Evolutionary conservation across 805 yeast species (phyloP), one percentile per base, ranked within the genome.

Genomic region (Starmerella tilneyi): DNA sequence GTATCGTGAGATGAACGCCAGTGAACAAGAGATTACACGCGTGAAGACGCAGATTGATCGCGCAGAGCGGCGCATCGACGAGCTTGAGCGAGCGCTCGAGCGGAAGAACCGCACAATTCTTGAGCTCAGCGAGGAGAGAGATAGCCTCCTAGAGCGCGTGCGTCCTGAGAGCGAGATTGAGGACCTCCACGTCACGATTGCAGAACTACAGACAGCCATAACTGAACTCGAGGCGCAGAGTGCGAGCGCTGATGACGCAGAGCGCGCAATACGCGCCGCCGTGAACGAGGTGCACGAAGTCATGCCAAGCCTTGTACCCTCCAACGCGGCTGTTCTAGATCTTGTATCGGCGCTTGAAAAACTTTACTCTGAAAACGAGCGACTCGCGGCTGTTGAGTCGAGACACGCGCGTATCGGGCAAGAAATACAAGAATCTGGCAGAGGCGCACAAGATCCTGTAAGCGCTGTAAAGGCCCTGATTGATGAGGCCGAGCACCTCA

Each of bases 1-100:
- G 34, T 29, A 41, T 16, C 35, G 51, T 5, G 49, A 46, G 26
- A 30, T 37, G 38, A 37, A 41, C 19, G 48, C 44, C 13, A 37
- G 42, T 9, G 44, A 34, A 2, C 47, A 46, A 16, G 54, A 50
- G 17, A 19, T 43, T 3, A n/a, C 44, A 1, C 32, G 41, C 13
- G 39, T 40, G 24, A 44, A 32, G 22, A 8, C 20, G 12, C 45
- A 46, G 26, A 24, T 47, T 5, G 26, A 31, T 8, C 40, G 45
- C 8, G 47, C 49, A 3, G 50, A 49, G 40, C 21, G 43, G 3
- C 48, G 51, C 12, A 46, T 52, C n/a, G 45, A 33, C 13, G 48
- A 48, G 39, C 48, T 51, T 9, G 51, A 45, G 20, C 35, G 29
- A 24, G 50, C 52, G 3, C 43, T 52, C 13, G 44, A 42, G 9